A percentile compares a stretch with the other conserved stretches of the same genome.
Conservation (phyloP, 352 stramenopile genomes). For the Phytophthora sp. region DNA sequence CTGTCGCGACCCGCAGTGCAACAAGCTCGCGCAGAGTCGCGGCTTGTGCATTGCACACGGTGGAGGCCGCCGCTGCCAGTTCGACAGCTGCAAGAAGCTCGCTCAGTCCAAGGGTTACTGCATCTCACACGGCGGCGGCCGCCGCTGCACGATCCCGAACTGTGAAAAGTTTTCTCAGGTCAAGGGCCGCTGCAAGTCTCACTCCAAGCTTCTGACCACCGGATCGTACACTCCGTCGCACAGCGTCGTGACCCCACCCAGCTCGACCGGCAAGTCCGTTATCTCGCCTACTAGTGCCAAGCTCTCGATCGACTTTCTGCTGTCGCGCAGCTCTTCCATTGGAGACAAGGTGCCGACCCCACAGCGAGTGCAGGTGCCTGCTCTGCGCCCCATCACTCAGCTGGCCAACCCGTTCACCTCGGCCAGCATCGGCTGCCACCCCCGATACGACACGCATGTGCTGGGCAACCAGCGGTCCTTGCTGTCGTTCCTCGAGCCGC, state of each 20-base stretch:
- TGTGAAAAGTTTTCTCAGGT: slow-evolving; percentile 91
- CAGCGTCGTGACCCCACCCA: slow-evolving; percentile 37
- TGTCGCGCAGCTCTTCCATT: slow-evolving; percentile 40
- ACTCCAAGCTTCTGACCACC: slow-evolving; percentile 71
- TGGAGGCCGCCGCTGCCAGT: slow-evolving; percentile 75
- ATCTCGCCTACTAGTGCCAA: slow-evolving; percentile 45
- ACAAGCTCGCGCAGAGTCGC: slow-evolving; percentile 82
- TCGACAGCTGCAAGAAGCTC: slow-evolving; percentile 73
- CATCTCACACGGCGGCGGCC: slow-evolving; percentile 82
- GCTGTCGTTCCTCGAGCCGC: slow-evolving; percentile 46
- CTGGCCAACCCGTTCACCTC: slow-evolving; percentile 34
- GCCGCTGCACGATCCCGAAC: slow-evolving; percentile 69
- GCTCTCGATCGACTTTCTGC: slow-evolving; percentile 68
- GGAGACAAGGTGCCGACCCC: slow-evolving; percentile 28
- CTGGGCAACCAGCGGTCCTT: slow-evolving; percentile 43
- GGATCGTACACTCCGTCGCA: slow-evolving; percentile 24
- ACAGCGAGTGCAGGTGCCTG: slow-evolving; percentile 17
- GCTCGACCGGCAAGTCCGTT: slow-evolving; percentile 18
- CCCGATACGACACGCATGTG: slow-evolving; percentile 22
- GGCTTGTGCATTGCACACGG: slow-evolving; percentile 84
- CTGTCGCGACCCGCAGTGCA: slow-evolving; percentile 77
- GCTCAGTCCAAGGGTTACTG: slow-evolving; percentile 84
- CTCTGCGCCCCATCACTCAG: slow-evolving; percentile 22
- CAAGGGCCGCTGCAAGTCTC: slow-evolving; percentile 85
- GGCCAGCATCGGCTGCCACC: slow-evolving; percentile 19